A percentile compares a stretch with the other conserved stretches of the same genome.
These are phyloP conservation scores for Trypanosoma theileri DNA, from an alignment of 208 protist genomes.

Conservation along the genomic window DNA sequence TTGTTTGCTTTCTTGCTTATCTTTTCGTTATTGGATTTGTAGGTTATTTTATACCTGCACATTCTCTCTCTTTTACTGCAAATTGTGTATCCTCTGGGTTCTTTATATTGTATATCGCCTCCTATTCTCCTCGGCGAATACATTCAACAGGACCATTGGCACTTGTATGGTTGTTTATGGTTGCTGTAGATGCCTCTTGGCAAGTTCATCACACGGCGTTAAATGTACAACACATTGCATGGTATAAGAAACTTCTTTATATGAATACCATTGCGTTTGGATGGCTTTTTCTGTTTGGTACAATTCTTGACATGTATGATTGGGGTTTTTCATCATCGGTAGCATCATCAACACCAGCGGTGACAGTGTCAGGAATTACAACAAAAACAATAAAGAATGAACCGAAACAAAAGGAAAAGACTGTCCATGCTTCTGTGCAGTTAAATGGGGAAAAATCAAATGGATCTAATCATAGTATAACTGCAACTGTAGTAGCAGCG, in stretches of 20 bases:
- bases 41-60: slow-evolving; percentile 23
- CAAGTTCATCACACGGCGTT: background rate
- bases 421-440: background rate
- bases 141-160: slow-evolving; percentile 31
- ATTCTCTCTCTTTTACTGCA: slow-evolving; percentile 36
- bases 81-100: slow-evolving; percentile 37
- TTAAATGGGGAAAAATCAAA: background rate
- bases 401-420: slow-evolving; percentile 16
- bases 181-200: slow-evolving; percentile 31
- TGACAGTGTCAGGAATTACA: background rate
- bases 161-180: slow-evolving; percentile 37
- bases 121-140: slow-evolving; percentile 37
- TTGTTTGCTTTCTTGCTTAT: slow-evolving; percentile 24
- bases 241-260: slow-evolving; percentile 19
- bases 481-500: background rate
- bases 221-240: background rate
- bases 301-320: slow-evolving; percentile 9
- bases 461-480: background rate
- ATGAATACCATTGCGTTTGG: slow-evolving; percentile 19
- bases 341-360: background rate
- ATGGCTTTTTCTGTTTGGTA: slow-evolving; percentile 15
- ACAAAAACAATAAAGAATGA: background rate
- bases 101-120: slow-evolving; percentile 40
- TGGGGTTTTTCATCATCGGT: background rate
- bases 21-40: slow-evolving; percentile 9